Evolutionary conservation across 176 grass and related monocot genomes (phyloP).

Genomic region (Ananas comosus): DNA sequence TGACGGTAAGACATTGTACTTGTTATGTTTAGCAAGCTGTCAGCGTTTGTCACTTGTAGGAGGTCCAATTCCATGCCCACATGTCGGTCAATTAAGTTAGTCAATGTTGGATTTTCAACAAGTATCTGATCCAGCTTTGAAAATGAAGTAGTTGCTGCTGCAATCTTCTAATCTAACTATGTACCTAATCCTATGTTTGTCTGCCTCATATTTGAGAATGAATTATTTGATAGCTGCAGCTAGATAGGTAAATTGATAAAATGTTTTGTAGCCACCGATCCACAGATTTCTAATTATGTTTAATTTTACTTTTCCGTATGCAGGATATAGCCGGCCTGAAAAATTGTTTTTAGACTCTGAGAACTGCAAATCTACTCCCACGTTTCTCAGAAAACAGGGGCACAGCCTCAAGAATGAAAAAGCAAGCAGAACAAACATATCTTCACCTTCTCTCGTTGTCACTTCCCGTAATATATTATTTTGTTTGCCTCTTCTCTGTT

Average conservation of each 20-base stretch:
- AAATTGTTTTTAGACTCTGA: slow-evolving; percentile 45
- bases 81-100: no score
- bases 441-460: slow-evolving; percentile 30
- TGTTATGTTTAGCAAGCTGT: no score
- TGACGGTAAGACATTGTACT: no score
- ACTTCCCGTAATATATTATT: slow-evolving; percentile 35
- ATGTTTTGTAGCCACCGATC: neutral
- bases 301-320: slow-evolving; percentile 29
- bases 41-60: no score
- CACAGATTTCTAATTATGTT: neutral
- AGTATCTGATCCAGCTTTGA: no score
- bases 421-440: slow-evolving; percentile 33
- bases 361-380: slow-evolving; percentile 33
- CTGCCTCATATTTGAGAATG: no score
- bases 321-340: slow-evolving; percentile 44
- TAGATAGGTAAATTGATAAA: neutral
- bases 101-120: no score
- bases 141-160: no score
- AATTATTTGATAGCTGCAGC: neutral
- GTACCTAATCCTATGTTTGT: no score
- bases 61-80: no score
- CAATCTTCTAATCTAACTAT: no score
- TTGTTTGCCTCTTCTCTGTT: neutral
- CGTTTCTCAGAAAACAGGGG: slow-evolving; percentile 32
- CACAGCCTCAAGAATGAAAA: slow-evolving; percentile 37